phyloP scores from a whole-genome alignment of 2,329 filamentous ascomycete species.

The Sarocladium brachiariae region DNA sequence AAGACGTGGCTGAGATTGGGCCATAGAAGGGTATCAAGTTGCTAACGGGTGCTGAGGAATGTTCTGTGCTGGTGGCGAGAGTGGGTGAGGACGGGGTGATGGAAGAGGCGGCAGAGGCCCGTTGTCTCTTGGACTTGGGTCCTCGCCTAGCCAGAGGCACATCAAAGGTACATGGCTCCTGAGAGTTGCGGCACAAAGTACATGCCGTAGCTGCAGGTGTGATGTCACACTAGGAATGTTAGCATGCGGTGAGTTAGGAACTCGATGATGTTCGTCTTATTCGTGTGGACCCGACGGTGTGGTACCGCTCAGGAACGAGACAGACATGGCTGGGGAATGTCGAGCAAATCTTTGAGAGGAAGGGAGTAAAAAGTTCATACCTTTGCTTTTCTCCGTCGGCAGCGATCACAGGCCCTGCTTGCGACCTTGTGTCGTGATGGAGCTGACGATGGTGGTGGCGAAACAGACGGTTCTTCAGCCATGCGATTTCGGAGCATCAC shows the following conservation, averaged over 20 bases:
- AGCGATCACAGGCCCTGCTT: slow-evolving; percentile 28
- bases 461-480: slow-evolving; percentile 10
- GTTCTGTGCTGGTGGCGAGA: background rate
- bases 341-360: background rate
- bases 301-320: background rate
- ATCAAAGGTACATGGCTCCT: slow-evolving; percentile 29
- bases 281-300: too few species aligned
- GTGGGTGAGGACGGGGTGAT: background rate
- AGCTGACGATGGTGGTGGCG: slow-evolving; percentile 14
- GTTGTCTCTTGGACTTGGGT: slow-evolving; percentile 24
- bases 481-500: slow-evolving; percentile 13
- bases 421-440: slow-evolving; percentile 16
- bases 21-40: background rate
- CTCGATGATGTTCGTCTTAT: too few species aligned
- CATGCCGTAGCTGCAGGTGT: slow-evolving; percentile 13
- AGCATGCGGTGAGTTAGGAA: background rate
- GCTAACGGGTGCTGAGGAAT: background rate
- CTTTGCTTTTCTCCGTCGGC: slow-evolving; percentile 30
- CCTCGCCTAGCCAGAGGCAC: slow-evolving; percentile 30
- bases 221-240: slow-evolving; percentile 9
- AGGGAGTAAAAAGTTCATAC: slow-evolving; percentile 12
- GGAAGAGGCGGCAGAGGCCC: background rate
- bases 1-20: background rate
- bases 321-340: background rate
- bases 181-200: slow-evolving; percentile 26